These are phyloP conservation scores for Xanthoconium stramineum DNA, from an alignment of 768 basidiomycete genomes.

Conservation along the genomic window DNA sequence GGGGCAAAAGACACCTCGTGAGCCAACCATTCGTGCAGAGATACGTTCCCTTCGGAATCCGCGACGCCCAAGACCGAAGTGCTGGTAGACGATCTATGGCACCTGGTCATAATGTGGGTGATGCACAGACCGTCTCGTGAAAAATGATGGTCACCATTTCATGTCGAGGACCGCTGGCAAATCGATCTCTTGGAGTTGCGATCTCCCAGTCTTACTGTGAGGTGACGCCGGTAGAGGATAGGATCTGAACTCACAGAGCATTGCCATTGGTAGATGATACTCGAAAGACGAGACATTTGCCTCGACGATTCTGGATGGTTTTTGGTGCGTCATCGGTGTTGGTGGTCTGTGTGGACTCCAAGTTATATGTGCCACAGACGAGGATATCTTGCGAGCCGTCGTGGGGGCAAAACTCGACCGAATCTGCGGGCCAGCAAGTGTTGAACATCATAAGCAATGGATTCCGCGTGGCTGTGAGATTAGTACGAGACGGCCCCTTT, in stretches of 20 bases:
- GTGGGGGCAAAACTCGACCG: constrained; percentile 87
- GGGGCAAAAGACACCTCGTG: constrained; percentile 38
- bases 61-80: constrained; percentile 66
- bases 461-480: neutral
- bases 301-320: constrained; percentile 46
- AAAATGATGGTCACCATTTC: constrained; percentile 71
- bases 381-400: constrained; percentile 57
- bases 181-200: constrained; percentile 63
- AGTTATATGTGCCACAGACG: constrained; percentile 89
- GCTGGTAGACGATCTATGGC: constrained; percentile 44
- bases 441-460: constrained; percentile 35
- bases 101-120: constrained; percentile 41
- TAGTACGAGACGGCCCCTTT: neutral
- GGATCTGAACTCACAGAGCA: constrained; percentile 33
- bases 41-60: constrained; percentile 80
- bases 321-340: constrained; percentile 3
- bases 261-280: constrained; percentile 33
- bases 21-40: constrained; percentile 54
- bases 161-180: constrained; percentile 86
- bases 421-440: constrained; percentile 84
- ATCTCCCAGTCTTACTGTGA: constrained; percentile 31
- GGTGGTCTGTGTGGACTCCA: constrained; percentile 39
- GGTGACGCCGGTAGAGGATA: neutral
- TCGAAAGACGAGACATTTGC: constrained; percentile 72
- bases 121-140: neutral